Base-by-base conservation (phyloP, 495 filamentous ascomycete genomes). In the Gamarada debralockiae region DNA sequence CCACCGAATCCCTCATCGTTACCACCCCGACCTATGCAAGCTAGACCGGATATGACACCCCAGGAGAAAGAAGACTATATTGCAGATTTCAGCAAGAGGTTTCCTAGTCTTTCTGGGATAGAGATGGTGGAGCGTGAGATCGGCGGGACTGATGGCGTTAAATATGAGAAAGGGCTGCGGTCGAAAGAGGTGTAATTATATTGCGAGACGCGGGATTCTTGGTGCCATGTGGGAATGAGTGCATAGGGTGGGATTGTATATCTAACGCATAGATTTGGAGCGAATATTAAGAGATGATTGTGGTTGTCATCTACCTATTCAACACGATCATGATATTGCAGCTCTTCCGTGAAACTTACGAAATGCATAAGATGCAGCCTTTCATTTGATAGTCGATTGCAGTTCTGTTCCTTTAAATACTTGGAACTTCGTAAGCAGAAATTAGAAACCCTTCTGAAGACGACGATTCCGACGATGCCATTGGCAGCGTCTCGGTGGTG, bases 101-200 rank as follows among this genome's bases (percentile, higher is more conserved):
- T 88, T 65, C 91, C 91, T 1, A 90, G 82, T 60, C 72, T 96
- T 21, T 82, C 79, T 20, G 82, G 86, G 0, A 73, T 95, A 42
- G 90, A 95, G 73, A 88, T 95, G 83, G 86, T 89, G 25, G 90
- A 79, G 60, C 58, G 68, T 46, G 87, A 55, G 15, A 55, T 65
- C 41, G 61, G 36, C 38, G 27, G 14, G 27, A 40, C 17, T 22
- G 21, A 43, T 6, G 21, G 21, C 15, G 21, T 20, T 9, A 18
- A 21, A 21, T 15, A 43, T 43, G 40, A 43, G 17, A 7, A 17
- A 21, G 21, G 40, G 40, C 4, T 21, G 13, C 17, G 40, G 18
- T 43, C 40, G n/a, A 43, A 43, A 21, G 40, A 20, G 4, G 40
- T 43, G 7, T 43, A 43, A 43, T 43, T 43, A 8, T 15, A 17